Conservation (phyloP, 768 basidiomycete species). For the Floccularia luteovirens region DNA sequence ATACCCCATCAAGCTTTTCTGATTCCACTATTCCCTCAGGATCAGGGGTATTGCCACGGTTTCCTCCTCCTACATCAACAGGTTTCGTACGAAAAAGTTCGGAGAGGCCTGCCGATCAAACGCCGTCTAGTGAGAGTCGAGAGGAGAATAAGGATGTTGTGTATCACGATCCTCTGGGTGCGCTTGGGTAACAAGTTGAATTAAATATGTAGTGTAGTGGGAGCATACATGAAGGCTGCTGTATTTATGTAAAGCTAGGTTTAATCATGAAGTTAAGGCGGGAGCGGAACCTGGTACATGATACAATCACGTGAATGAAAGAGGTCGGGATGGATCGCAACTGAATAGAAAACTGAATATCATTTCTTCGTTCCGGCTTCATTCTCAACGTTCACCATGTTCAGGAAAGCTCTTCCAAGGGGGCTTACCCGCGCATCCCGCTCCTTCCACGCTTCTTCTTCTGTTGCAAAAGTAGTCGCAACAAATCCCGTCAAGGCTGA, state of each 20-base stretch:
- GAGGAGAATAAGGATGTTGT: too few relatives aligned
- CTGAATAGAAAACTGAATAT: not conserved
- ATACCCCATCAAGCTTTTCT: conserved; percentile 45
- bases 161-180: conserved; percentile 37
- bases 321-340: conserved; percentile 6
- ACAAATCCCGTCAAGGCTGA: conserved; percentile 75
- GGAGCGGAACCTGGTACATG: conserved; percentile 8
- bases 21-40: conserved; percentile 18
- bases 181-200: conserved; percentile 15
- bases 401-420: conserved; percentile 56
- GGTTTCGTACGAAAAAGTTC: conserved; percentile 19
- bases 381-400: conserved; percentile 36
- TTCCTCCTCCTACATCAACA: conserved; percentile 42
- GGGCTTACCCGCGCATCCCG: conserved; percentile 42
- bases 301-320: conserved; percentile 35
- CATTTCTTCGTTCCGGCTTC: conserved; percentile 11
- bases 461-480: conserved; percentile 53
- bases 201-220: too few relatives aligned
- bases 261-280: too few relatives aligned
- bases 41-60: conserved; percentile 38
- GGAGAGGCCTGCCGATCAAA: conserved; percentile 20
- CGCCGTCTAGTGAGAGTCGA: conserved; percentile 12
- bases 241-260: too few relatives aligned
- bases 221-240: too few relatives aligned
- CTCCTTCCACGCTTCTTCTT: conserved; percentile 59